Base-by-base conservation (phyloP, 306 rosid species). In the Quillaja saponaria region DNA sequence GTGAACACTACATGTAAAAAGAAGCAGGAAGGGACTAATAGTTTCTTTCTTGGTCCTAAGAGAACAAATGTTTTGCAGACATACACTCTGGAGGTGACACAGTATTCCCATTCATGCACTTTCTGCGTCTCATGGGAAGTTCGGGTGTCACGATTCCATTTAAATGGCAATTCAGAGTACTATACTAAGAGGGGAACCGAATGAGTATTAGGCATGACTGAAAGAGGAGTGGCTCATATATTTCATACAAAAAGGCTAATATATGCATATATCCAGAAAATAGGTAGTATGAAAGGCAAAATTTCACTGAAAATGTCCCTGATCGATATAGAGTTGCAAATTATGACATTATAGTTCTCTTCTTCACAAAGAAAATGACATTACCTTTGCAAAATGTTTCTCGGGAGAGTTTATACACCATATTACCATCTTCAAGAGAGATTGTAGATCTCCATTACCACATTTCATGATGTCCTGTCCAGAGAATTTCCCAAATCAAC, bases 351-450 rank as follows among this genome's bases (percentile, higher is more conserved):
- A 33, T 7, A 34, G 9, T 19, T 35, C 9, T 20, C 40, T 57
- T 28, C 21, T 17, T 8, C 13, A 13, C 11, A 20, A 21, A 68
- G 61, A 54, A 31, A 20, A 31, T 25, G 21, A 49, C 56, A 16
- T 67, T 65, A 94, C 99, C 99, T 80, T 67, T 5, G 99, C 99
- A 71, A 94, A 94, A 78, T 94, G 92, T 71, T 83, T 81, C 79
- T 85, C 90, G 0, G 99, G 97, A 47, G 66, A 45, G 6, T 80
- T 89, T 47, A 89, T 68, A 82, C 95, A 94, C 85, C 66, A 40
- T 53, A 87, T 71, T 3, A 66, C 78, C 25, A 76, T 44, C 50
- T 58, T 58, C 58, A 89, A 64, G 25, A 94, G 79, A 63, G 85
- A 72, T 45, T 62, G 82, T 64, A 89, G 66, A 48, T 87, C 89